Conservation (phyloP, 768 basidiomycete genomes). For the Suillus subalutaceus region DNA sequence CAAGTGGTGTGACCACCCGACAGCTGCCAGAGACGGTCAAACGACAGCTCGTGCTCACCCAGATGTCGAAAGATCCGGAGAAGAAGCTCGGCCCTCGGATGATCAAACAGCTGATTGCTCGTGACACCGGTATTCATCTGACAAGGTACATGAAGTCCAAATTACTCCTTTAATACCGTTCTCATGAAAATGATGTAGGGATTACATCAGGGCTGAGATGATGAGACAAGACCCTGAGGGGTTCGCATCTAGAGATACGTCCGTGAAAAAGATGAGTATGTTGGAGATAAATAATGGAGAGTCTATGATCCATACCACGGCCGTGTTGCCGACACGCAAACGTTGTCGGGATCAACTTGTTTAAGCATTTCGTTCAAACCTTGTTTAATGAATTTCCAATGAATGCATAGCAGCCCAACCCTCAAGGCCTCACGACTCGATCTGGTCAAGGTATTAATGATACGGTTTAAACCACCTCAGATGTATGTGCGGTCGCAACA, state of each 20-base stretch:
- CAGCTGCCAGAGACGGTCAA: conserved; percentile 32
- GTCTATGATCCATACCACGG: background rate
- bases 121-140: conserved; percentile 37
- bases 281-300: background rate
- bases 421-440: too few relatives aligned
- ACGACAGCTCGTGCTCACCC: conserved; percentile 35
- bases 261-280: conserved; percentile 4
- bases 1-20: conserved; percentile 33
- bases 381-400: background rate
- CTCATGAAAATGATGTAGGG: conserved; percentile 9
- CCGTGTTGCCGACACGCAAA: background rate
- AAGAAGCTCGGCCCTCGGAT: conserved; percentile 30
- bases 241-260: conserved; percentile 16
- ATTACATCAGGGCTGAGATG: conserved; percentile 19
- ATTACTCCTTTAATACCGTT: background rate
- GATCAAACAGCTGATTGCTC: conserved; percentile 33
- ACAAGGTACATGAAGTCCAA: conserved; percentile 23
- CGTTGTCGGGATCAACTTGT: background rate
- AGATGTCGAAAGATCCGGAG: conserved; percentile 37
- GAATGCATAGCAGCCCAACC: background rate
- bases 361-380: background rate
- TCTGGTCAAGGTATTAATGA: background rate
- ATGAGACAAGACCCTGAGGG: conserved; percentile 17
- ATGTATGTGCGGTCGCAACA: background rate
- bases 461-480: background rate